Evolutionary conservation across 2,329 filamentous ascomycete species (phyloP).

Genomic region (Phaeosphaeriaceae sp.): DNA sequence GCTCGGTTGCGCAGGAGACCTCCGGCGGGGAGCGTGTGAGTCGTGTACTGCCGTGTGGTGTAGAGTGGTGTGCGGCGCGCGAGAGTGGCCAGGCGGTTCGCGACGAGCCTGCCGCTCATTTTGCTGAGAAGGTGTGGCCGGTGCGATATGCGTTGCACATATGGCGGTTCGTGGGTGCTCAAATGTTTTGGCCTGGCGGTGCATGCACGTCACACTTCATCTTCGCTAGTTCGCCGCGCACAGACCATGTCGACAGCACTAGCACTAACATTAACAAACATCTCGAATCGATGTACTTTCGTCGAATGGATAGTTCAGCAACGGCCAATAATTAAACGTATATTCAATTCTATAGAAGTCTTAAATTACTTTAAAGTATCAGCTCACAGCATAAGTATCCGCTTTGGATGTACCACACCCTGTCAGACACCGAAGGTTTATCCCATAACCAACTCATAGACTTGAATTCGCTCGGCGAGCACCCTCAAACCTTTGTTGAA

Average conservation of each 20-base stretch:
- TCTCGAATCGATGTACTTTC: too few relatives aligned
- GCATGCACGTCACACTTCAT: conserved; percentile 23
- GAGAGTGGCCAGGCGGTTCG: conserved; percentile 73
- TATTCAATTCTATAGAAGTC: too few relatives aligned
- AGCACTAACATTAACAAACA: too few relatives aligned
- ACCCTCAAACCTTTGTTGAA: conserved; percentile 18
- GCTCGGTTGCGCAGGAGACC: conserved; percentile 48
- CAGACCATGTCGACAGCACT: too few relatives aligned
- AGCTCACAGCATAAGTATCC: too few relatives aligned
- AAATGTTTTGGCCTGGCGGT: conserved; percentile 2
- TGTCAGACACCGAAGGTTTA: too few relatives aligned
- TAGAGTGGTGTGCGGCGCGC: conserved; percentile 68
- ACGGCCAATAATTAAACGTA: too few relatives aligned
- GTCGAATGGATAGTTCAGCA: too few relatives aligned
- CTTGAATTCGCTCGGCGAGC: too few relatives aligned
- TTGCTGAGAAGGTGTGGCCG: conserved; percentile 25
- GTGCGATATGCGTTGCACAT: conserved; percentile 24
- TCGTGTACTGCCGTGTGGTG: conserved; percentile 61
- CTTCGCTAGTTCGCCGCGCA: conserved; percentile 7
- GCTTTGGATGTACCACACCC: too few relatives aligned
- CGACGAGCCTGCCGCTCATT: conserved; percentile 78
- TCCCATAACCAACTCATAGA: too few relatives aligned
- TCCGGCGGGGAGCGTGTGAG: conserved; percentile 42
- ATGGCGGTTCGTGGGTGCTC: neutral
- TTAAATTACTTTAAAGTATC: too few relatives aligned